Conservation (phyloP, 257 asterid species). For the Pogostemon cablin region DNA sequence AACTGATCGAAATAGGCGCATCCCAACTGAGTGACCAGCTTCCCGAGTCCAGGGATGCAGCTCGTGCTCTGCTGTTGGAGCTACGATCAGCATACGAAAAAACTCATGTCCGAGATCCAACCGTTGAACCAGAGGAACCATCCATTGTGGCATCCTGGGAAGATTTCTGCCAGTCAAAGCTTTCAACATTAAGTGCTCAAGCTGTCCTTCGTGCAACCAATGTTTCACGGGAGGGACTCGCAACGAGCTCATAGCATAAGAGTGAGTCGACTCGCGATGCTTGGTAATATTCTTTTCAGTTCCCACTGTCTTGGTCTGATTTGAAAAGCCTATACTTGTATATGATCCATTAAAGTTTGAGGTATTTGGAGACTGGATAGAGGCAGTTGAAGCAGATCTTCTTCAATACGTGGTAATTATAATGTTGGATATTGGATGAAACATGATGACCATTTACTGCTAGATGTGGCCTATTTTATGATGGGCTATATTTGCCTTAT, state of each 20-base stretch:
- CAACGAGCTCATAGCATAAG: slow-evolving; percentile 54
- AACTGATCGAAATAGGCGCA: slow-evolving; percentile 76
- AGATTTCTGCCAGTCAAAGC: slow-evolving; percentile 80
- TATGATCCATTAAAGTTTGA: slow-evolving; percentile 57
- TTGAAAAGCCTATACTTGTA: slow-evolving; percentile 58
- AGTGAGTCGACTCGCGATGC: slow-evolving; percentile 7
- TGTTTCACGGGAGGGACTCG: slow-evolving; percentile 59
- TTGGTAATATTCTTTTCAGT: slow-evolving; percentile 35
- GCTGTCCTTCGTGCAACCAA: slow-evolving; percentile 93
- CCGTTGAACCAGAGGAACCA: slow-evolving; percentile 42
- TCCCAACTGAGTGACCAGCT: slow-evolving; percentile 89
- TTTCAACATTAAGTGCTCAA: slow-evolving; percentile 83
- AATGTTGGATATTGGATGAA: slow-evolving; percentile 23
- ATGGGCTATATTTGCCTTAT: slow-evolving; percentile 21
- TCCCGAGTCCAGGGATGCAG: slow-evolving; percentile 95
- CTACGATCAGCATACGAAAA: slow-evolving; percentile 64
- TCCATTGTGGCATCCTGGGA: slow-evolving; percentile 65
- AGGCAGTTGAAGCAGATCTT: slow-evolving; percentile 39
- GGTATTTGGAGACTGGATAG: slow-evolving; percentile 39
- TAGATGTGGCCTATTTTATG: slow-evolving; percentile 36
- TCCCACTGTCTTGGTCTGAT: slow-evolving; percentile 30
- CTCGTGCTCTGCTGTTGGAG: slow-evolving; percentile 77
- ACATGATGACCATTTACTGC: slow-evolving; percentile 37
- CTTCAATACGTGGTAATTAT: slow-evolving; percentile 37
- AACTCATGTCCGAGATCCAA: slow-evolving; percentile 37